These are phyloP conservation scores for Carex littledalei DNA, from an alignment of 176 grass and related monocot genomes.

Conservation along the genomic window DNA sequence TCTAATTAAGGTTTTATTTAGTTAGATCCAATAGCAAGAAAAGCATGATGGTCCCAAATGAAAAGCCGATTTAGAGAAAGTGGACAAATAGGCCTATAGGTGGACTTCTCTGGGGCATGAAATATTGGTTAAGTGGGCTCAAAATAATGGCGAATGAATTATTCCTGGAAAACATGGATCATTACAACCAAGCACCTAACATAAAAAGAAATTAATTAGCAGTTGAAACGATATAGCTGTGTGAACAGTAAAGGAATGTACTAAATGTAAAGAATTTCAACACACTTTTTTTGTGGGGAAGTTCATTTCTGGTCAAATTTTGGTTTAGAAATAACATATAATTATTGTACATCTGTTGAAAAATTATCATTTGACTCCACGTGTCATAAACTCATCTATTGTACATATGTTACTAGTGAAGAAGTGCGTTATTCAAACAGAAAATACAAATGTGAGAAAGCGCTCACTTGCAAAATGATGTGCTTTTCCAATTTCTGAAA, in stretches of 20 bases:
- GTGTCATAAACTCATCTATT: too few relatives aligned
- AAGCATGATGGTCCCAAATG: conserved; percentile 5
- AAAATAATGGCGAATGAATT: neutral
- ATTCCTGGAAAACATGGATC: neutral
- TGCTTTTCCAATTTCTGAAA: neutral
- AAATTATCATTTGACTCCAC: too few relatives aligned
- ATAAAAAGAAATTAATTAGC: neutral
- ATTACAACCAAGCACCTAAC: neutral
- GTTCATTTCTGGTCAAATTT: neutral
- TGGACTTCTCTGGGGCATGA: neutral
- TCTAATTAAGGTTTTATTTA: neutral
- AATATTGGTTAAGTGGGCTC: conserved; percentile 7
- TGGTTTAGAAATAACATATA: neutral
- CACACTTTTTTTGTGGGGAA: neutral
- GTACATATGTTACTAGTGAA: too few relatives aligned
- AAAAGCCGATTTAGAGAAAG: neutral
- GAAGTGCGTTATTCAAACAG: too few relatives aligned
- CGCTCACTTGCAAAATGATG: neutral
- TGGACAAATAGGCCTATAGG: neutral
- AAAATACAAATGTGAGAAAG: neutral
- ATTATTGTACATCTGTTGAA: neutral
- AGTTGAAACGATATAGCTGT: neutral
- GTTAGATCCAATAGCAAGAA: neutral
- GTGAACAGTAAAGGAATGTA: neutral
- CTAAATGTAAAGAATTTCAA: neutral